Evolutionary conservation across 2,329 filamentous ascomycete species (phyloP).

Genomic region (Aureobasidium leucospermi): DNA sequence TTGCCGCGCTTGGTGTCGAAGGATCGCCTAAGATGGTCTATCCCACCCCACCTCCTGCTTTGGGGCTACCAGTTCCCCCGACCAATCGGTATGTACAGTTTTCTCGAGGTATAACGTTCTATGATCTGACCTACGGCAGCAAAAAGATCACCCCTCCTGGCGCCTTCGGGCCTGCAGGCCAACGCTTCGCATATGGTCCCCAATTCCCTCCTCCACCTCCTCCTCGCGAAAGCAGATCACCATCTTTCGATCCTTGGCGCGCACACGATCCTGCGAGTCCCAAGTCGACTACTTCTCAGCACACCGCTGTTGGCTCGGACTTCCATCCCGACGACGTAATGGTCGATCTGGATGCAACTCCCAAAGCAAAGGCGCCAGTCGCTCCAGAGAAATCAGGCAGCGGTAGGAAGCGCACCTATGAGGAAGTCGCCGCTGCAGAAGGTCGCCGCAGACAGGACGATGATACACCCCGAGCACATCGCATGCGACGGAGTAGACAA

Average conservation of each 20-base stretch:
- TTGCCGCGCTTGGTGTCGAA: constrained; percentile 30
- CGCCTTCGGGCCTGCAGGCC: not conserved
- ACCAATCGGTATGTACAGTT: constrained; percentile 10
- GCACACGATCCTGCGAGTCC: constrained; percentile 13
- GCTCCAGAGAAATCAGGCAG: constrained; percentile 11
- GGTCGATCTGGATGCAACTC: constrained; percentile 15
- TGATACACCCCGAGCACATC: constrained; percentile 12
- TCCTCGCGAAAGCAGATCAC: constrained; percentile 16
- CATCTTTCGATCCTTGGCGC: constrained; percentile 17
- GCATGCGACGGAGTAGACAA: constrained; percentile 12
- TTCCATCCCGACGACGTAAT: constrained; percentile 18
- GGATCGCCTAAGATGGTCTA: constrained; percentile 31
- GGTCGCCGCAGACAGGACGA: constrained; percentile 16
- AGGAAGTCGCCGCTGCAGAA: constrained; percentile 17
- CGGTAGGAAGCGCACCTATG: constrained; percentile 19
- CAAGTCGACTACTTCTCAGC: constrained; percentile 18
- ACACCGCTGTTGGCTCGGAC: constrained; percentile 20
- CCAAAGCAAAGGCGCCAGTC: constrained; percentile 14
- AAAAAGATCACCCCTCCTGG: not conserved
- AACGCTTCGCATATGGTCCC: constrained; percentile 13
- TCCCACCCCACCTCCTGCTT: constrained; percentile 31
- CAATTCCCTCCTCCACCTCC: constrained; percentile 17
- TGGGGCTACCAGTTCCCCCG: constrained; percentile 24
- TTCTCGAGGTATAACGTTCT: not conserved
- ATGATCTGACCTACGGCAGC: not conserved